Base-by-base conservation (phyloP, 2,329 filamentous ascomycete genomes). In the Paraconiothyrium brasiliense region DNA sequence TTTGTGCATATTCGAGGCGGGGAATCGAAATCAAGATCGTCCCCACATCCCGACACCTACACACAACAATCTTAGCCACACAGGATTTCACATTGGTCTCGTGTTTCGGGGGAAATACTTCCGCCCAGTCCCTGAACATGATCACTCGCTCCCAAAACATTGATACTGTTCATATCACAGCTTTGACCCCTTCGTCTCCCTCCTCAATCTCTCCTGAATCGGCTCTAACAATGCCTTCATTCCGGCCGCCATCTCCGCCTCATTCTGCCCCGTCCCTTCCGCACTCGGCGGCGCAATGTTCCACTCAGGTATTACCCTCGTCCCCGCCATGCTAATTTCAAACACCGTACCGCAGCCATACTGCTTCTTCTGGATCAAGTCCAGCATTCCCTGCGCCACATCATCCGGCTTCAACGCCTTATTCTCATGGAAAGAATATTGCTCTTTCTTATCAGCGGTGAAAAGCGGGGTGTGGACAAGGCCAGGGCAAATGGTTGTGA, bases 291-390 rank as follows among this genome's bases (percentile, higher is more conserved):
- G 58, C 16, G 63, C 39, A 41, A 76, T 62, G 44, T 72, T 69
- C 73, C 71, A 74, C 52, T 74, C 71, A 0, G 72, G 73, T 13
- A 76, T 67, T 1, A 69, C 37, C 39, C 69, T 63, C 7, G 63
- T 58, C 1, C 73, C 72, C 0, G 13, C 48, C 54, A 68, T 49
- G 11, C 62, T 69, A 4, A 75, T 30, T 44, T 75, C 69, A 13
- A 72, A 27, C 37, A 75, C 64, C 9, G 65, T 72, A 2, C 73
- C 73, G 48, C 71, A 73, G 3, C 55, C 54, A 52, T 70, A 72
- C 47, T 72, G 64, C 48, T 71, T 72, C 69, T 74, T 70, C 61
- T 75, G 72, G 11, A 76, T 24, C 37, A 76, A 32, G 2, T 71
- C 55, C 4, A 75, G 32, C 43, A 76, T 65, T 22, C 63, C 48